Conservation (phyloP, 202 grass and related monocot species). For the Panicum hallii region DNA sequence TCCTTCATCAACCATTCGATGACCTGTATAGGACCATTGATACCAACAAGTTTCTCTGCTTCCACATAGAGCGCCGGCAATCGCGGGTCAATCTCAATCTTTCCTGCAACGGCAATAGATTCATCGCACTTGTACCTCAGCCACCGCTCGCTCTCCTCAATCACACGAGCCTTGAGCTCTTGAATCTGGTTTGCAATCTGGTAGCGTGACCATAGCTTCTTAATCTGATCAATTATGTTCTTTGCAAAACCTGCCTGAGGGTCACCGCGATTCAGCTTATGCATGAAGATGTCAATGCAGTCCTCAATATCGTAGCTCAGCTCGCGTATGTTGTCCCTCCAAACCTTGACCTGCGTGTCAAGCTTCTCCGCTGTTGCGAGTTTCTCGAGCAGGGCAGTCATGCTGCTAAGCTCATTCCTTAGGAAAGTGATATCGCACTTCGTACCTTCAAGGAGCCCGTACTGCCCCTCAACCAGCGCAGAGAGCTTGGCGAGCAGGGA, state of each 20-base stretch:
- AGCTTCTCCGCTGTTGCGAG: background rate
- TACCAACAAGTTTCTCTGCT: background rate
- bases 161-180: background rate
- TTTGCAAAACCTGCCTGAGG: background rate
- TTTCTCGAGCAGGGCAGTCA: background rate
- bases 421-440: background rate
- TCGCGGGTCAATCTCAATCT: background rate
- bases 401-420: background rate
- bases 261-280: background rate
- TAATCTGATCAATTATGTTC: background rate
- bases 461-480: background rate
- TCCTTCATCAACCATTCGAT: background rate
- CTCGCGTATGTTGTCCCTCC: constrained; percentile 25
- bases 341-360: background rate
- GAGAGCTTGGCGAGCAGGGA: constrained; percentile 3
- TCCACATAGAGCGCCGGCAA: background rate
- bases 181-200: background rate
- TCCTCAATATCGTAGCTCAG: constrained; percentile 25
- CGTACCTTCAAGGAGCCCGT: background rate
- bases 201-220: background rate
- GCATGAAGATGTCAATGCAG: background rate
- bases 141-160: background rate
- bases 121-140: background rate
- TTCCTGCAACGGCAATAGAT: accelerated
- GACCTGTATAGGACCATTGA: background rate